A percentile compares a stretch with the other conserved stretches of the same genome.
phyloP scores from a whole-genome alignment of 2,329 filamentous ascomycete species.

The Paramyrothecium sp. region DNA sequence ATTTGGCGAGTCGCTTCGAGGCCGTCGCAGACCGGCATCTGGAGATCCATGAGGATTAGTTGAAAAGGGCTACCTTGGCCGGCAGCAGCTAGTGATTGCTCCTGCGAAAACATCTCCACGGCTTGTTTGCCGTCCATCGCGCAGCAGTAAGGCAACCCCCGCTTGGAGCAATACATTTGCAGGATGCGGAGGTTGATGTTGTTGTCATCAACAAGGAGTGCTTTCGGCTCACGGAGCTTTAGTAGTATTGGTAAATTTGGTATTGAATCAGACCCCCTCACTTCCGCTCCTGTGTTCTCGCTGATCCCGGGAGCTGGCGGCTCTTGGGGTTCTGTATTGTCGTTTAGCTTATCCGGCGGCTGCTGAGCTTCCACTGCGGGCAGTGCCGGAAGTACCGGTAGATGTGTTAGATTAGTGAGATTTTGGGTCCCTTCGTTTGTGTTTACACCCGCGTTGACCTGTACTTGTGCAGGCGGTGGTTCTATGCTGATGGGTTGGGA shows the following conservation, averaged over 20 bases:
- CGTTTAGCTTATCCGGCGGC: neutral
- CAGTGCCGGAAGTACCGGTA: neutral
- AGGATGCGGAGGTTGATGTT: constrained; percentile 46
- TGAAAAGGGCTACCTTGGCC: constrained; percentile 11
- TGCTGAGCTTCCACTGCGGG: too few species aligned
- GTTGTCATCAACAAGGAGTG: constrained; percentile 47
- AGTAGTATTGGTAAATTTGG: neutral
- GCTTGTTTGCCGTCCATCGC: constrained; percentile 44
- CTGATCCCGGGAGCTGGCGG: neutral
- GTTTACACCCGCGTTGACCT: neutral
- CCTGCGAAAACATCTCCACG: constrained; percentile 27
- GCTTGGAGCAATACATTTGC: constrained; percentile 43
- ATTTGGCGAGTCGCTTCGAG: constrained; percentile 23
- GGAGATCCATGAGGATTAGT: constrained; percentile 24
- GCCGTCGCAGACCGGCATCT: constrained; percentile 27
- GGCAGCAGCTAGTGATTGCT: constrained; percentile 9
- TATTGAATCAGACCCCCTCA: neutral
- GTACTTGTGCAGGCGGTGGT: neutral
- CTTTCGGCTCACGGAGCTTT: constrained; percentile 11
- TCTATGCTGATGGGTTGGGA: neutral
- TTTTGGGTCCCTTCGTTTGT: constrained; percentile 7
- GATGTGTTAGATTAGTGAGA: neutral
- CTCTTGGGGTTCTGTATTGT: neutral
- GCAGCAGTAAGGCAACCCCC: constrained; percentile 37
- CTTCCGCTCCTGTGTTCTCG: neutral